These are phyloP conservation scores for Pseudogymnoascus sp. DNA, from an alignment of 2,329 filamentous ascomycete species.

Conservation along the genomic window DNA sequence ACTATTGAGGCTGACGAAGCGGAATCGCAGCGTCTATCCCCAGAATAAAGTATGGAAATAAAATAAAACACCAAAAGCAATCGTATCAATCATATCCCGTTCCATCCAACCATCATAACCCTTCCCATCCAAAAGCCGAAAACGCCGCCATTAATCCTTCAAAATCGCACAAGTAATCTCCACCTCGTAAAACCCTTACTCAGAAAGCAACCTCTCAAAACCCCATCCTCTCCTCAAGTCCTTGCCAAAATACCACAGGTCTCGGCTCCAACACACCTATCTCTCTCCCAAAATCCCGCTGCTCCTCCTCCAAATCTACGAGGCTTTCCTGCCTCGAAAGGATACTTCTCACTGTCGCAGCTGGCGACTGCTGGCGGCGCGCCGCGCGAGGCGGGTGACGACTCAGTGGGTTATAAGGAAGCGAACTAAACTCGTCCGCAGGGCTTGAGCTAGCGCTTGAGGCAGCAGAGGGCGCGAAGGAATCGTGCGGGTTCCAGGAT, in stretches of 20 bases:
- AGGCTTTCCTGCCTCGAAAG: constrained; percentile 51
- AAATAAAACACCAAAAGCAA: background rate
- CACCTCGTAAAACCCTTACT: background rate
- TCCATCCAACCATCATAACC: background rate
- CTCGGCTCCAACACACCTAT: constrained; percentile 52
- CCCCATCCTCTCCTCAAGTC: constrained; percentile 51
- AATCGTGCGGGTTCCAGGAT: background rate
- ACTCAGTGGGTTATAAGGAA: background rate
- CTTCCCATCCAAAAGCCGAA: background rate
- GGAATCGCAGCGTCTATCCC: background rate
- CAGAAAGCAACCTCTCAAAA: background rate
- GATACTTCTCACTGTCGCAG: constrained; percentile 49
- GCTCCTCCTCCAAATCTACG: constrained; percentile 50
- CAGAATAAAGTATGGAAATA: background rate
- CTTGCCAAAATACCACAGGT: constrained; percentile 55
- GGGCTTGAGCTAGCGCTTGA: background rate
- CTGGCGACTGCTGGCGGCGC: constrained; percentile 26
- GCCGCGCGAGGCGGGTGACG: background rate
- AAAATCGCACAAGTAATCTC: background rate
- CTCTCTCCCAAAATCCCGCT: constrained; percentile 42
- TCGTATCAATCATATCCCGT: background rate
- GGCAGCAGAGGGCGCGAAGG: background rate
- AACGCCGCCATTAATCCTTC: background rate
- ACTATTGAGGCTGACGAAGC: background rate
- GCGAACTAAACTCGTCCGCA: background rate